Conservation (phyloP, 257 asterid genomes). For the Plantago major region DNA sequence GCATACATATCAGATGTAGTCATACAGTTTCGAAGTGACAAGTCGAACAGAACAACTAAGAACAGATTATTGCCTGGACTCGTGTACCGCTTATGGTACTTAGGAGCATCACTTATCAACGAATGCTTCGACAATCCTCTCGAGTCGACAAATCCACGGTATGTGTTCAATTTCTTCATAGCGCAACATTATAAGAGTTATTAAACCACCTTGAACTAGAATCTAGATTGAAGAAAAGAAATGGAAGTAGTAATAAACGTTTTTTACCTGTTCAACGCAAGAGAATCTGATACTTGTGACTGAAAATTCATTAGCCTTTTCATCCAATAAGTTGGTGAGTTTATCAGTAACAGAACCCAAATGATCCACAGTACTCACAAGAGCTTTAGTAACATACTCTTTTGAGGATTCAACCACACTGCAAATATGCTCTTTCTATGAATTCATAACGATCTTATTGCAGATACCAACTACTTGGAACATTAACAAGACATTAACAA, state of each 20-base stretch:
- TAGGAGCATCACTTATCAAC: conserved; percentile 33
- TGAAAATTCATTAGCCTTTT: conserved; percentile 51
- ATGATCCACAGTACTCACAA: conserved; percentile 78
- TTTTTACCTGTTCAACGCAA: conserved; percentile 58
- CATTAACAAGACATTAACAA: neutral
- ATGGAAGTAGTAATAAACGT: too few species aligned
- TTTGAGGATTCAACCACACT: conserved; percentile 68
- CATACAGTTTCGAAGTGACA: neutral
- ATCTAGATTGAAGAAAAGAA: too few species aligned
- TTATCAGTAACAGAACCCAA: conserved; percentile 78
- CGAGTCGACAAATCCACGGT: conserved; percentile 30
- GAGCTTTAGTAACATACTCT: conserved; percentile 66
- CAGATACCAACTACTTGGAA: neutral
- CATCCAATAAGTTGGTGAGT: conserved; percentile 62
- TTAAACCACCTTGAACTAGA: neutral
- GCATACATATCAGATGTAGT: too few species aligned
- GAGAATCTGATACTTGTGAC: conserved; percentile 43
- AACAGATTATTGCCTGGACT: conserved; percentile 39
- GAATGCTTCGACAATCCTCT: conserved; percentile 44
- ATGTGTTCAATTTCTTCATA: conserved; percentile 38
- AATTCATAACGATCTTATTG: neutral
- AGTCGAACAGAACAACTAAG: neutral
- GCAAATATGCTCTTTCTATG: neutral
- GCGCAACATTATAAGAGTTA: neutral
- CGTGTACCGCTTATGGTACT: conserved; percentile 47